Base-by-base conservation (phyloP, 495 filamentous ascomycete species). In the Penicillium bialowiezense region DNA sequence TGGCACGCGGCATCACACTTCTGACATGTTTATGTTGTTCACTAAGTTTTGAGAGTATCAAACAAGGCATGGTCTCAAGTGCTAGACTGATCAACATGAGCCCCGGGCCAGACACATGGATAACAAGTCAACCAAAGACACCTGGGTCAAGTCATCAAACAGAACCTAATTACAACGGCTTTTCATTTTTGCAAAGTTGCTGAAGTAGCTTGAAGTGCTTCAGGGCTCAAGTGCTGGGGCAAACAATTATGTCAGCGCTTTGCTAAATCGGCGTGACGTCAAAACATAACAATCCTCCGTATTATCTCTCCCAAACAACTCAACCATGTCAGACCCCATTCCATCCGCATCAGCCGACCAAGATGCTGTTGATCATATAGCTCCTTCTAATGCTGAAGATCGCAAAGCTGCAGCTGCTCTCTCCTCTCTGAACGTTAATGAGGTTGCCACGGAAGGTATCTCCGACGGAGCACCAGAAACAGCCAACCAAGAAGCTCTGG, bases 341-440 rank as follows among this genome's bases (percentile, higher is more conserved):
- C 52, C 90, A 83, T 55, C 83, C 82, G 69, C 85, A 74, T 54
- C 79, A 72, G 81, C 89, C 35, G 85, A 87, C 52, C 64, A 80
- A 19, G 85, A 89, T 52, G 57, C 78, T 37, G 76, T 84, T 18
- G 62, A 59, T 0, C 78, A 81, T 33, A 68, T 79, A 35, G 69
- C 80, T 19, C 82, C 86, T 35, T 72, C 84, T 33, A 83, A 80
- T 44, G 87, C 89, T 52, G 90, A 95, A 69, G 91, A 93, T 72
- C 88, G 90, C 67, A 95, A 93, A 70, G 88, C 91, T 17, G 90
- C 90, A 48, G 89, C 88, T 20, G 91, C 91, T 14, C 83, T 95
- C 58, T 84, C 81, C 52, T 81, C 83, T 46, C 85, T 96, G 44
- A 85, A 91, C 55, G 67, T 79, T 20, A 84, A 83, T 47, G 87